Evolutionary conservation across 768 basidiomycete species (phyloP), one percentile per base, ranked within the genome.

Genomic region (Dacryopinax spathularia): DNA sequence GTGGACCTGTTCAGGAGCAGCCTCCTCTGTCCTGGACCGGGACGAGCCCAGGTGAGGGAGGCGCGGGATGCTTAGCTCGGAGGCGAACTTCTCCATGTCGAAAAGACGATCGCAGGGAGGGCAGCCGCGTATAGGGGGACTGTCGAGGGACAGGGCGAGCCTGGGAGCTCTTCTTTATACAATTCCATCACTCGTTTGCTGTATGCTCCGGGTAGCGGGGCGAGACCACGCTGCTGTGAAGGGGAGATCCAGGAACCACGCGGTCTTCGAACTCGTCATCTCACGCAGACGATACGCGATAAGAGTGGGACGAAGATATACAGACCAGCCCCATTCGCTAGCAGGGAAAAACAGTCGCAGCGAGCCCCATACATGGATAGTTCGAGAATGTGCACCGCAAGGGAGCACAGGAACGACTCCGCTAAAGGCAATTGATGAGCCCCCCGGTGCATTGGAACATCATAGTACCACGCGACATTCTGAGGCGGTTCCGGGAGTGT

Each of bases 141-240:
- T 20, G 48, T 56, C 48, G 31, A 29, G 48, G 48, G 43, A 29
- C 25, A 56, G 29, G 13, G 25, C 48, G 3, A 29, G 13, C 48
- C 22, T 56, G 48, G 48, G 48, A 56, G 48, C 10, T 56, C 48
- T 56, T 56, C 48, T 56, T 56, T 56, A 56, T 56, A 56, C 48
- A 56, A 27, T 27, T 9, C 31, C 31, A 29, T 7, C 9, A 29
- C 31, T 27, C 29, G 15, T 22, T 10, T 29, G 5, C 5, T 18
- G 31, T 18, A 29, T 13, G 25, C 29, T 13, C 25, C 48, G 31
- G 48, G 31, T 56, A 56, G 43, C n/a, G 22, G 25, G n/a, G 48
- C 48, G 15, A 56, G 29, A 27, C 25, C 48, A 29, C 20, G 18
- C 48, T 56, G 48, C 31, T 29, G 48, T 22, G 18, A 15, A 6